Conservation (phyloP, 2,329 filamentous ascomycete species). For the Aureobasidium uvarum region DNA sequence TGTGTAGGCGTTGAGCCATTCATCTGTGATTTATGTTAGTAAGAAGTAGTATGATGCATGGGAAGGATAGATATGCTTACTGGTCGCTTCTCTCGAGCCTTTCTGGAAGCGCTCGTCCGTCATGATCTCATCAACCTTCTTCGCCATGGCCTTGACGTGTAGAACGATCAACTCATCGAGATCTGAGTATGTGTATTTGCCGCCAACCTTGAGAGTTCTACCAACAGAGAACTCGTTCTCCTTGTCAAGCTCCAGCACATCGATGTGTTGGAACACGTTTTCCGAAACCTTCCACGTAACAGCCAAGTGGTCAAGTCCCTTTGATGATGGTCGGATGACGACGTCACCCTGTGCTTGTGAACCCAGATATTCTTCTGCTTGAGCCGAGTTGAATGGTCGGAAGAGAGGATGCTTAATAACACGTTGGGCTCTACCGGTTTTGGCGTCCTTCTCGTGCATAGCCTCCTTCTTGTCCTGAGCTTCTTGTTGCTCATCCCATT, state of each 20-base stretch:
- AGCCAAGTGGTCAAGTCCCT: constrained; percentile 90
- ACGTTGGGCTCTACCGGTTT: constrained; percentile 79
- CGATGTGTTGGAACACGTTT: constrained; percentile 94
- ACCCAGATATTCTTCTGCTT: constrained; percentile 91
- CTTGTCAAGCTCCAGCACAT: constrained; percentile 95
- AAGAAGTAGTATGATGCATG: not conserved
- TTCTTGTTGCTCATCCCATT: constrained; percentile 71
- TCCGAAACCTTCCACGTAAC: constrained; percentile 98
- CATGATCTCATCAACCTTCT: constrained; percentile 96
- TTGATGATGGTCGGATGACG: constrained; percentile 92
- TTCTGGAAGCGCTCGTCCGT: constrained; percentile 90
- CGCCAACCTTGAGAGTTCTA: constrained; percentile 76
- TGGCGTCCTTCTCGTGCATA: constrained; percentile 80
- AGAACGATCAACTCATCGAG: constrained; percentile 95
- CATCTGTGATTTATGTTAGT: constrained; percentile 57
- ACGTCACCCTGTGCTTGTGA: constrained; percentile 83
- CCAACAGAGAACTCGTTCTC: constrained; percentile 96
- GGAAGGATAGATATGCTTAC: constrained; percentile 56
- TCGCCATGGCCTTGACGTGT: constrained; percentile 96
- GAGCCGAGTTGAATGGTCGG: constrained; percentile 84
- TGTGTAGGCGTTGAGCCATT: constrained; percentile 94
- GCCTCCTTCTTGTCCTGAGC: constrained; percentile 76
- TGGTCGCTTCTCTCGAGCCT: constrained; percentile 74
- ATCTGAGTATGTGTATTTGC: constrained; percentile 91
- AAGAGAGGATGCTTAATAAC: constrained; percentile 98